phyloP scores from a whole-genome alignment of 331 rosid genomes.

The Pyracantha coccinea region DNA sequence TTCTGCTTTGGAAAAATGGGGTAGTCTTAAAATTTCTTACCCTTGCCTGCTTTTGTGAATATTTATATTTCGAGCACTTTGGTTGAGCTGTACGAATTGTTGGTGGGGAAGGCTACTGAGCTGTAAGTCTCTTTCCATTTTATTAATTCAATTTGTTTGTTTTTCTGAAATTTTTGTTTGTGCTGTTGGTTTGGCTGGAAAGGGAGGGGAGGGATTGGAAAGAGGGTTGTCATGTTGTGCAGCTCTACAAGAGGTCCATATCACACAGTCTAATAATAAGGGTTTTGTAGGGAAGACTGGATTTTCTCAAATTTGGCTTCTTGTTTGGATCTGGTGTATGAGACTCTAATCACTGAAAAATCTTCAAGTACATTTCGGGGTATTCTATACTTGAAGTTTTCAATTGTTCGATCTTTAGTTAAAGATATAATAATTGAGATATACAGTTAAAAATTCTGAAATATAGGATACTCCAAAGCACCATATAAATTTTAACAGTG shows the following conservation, averaged over 20 bases:
- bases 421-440: too few species aligned
- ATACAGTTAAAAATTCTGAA: too few species aligned
- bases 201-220: constrained; percentile 13
- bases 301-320: background rate
- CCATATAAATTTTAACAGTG: too few species aligned
- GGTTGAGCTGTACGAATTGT: background rate
- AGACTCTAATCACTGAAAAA: background rate
- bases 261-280: background rate
- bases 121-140: constrained; percentile 10
- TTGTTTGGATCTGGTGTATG: constrained; percentile 10
- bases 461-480: too few species aligned
- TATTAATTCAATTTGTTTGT: constrained; percentile 16
- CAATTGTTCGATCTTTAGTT: too few species aligned
- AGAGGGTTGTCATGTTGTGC: constrained; percentile 17
- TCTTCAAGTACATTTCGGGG: too few species aligned
- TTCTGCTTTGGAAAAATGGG: background rate
- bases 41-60: background rate
- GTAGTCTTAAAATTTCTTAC: background rate
- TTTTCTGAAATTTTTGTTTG: constrained; percentile 7
- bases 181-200: constrained; percentile 15
- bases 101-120: constrained; percentile 10
- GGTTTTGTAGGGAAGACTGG: background rate
- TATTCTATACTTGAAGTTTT: too few species aligned
- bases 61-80: constrained; percentile 1
- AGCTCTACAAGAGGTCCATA: constrained; percentile 7